A percentile compares a stretch with the other conserved stretches of the same genome.
Evolutionary conservation across 345 rosid species (phyloP).

Genomic region (Hypericum androsaemum): DNA sequence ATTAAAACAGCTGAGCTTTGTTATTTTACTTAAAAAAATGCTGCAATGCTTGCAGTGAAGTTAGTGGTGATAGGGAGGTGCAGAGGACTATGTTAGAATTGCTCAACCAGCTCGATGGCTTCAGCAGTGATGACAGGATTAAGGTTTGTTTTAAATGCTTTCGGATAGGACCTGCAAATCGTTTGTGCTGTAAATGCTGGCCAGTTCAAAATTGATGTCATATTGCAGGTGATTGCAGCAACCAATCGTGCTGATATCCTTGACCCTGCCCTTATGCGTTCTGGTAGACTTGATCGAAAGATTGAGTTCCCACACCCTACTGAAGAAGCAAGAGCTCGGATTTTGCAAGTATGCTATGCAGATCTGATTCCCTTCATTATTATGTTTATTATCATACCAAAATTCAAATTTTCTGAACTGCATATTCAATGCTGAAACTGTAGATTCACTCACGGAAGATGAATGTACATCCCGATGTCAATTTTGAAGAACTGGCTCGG

Average conservation of each 20-base stretch:
- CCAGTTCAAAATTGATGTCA: not conserved
- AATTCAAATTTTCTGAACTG: not conserved
- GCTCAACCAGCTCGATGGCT: slow-evolving; percentile 98
- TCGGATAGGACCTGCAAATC: not conserved
- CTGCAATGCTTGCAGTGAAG: slow-evolving; percentile 55
- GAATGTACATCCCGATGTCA: slow-evolving; percentile 93
- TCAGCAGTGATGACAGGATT: slow-evolving; percentile 95
- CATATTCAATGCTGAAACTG: slow-evolving; percentile 1
- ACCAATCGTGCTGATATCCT: slow-evolving; percentile 97
- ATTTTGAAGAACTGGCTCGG: slow-evolving; percentile 97
- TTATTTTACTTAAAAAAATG: slow-evolving; percentile 19
- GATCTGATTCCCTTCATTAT: not conserved
- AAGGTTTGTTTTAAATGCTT: slow-evolving; percentile 39
- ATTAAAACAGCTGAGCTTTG: too few species aligned
- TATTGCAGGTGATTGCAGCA: slow-evolving; percentile 86
- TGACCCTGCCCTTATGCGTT: slow-evolving; percentile 99
- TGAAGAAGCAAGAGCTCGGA: slow-evolving; percentile 98
- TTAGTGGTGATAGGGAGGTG: slow-evolving; percentile 98
- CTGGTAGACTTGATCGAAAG: slow-evolving; percentile 96
- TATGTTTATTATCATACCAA: not conserved
- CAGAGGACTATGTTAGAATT: slow-evolving; percentile 98
- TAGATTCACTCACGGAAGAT: slow-evolving; percentile 99
- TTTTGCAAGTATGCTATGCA: slow-evolving; percentile 52
- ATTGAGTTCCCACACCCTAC: slow-evolving; percentile 97
- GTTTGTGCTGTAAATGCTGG: slow-evolving; percentile 4